Percentiles rank a stretch among this genome's conserved stretches.
These are phyloP conservation scores for Exophiala alcalophila DNA, from an alignment of 2,329 filamentous ascomycete genomes.

Conservation along the genomic window DNA sequence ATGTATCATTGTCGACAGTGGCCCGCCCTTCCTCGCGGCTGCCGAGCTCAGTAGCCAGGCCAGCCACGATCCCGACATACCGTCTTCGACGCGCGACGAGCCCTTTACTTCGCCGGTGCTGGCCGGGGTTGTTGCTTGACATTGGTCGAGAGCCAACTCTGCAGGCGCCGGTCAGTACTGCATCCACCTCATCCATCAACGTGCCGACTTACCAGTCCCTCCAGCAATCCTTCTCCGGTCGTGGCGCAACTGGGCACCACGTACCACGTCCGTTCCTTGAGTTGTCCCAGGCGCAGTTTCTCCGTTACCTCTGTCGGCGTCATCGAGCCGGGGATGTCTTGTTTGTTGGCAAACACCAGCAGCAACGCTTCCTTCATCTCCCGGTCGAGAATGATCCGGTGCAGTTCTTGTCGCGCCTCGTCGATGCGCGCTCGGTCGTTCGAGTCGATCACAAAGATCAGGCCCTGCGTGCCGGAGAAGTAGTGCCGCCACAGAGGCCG, in stretches of 20 bases:
- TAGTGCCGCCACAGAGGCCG: slow-evolving; percentile 96
- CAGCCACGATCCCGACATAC: neutral
- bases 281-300: slow-evolving; percentile 68
- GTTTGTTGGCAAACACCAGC: slow-evolving; percentile 98
- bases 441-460: slow-evolving; percentile 98
- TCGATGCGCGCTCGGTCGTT: slow-evolving; percentile 88
- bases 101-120: slow-evolving; percentile 22
- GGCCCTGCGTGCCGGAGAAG: slow-evolving; percentile 89
- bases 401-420: slow-evolving; percentile 87
- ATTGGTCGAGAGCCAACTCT: slow-evolving; percentile 78
- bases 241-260: slow-evolving; percentile 81
- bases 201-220: slow-evolving; percentile 62
- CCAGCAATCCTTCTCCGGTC: slow-evolving; percentile 74
- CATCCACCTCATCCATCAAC: slow-evolving; percentile 17
- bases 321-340: slow-evolving; percentile 84
- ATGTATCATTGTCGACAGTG: slow-evolving; percentile 2
- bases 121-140: slow-evolving; percentile 58
- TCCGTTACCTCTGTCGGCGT: slow-evolving; percentile 77
- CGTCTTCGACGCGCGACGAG: neutral
- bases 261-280: slow-evolving; percentile 83
- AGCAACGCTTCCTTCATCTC: slow-evolving; percentile 96
- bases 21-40: neutral
- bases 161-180: slow-evolving; percentile 20
- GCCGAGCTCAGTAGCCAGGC: neutral
- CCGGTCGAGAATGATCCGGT: slow-evolving; percentile 95